phyloP scores from a whole-genome alignment of 2,329 filamentous ascomycete genomes.

The Capronia coronata region DNA sequence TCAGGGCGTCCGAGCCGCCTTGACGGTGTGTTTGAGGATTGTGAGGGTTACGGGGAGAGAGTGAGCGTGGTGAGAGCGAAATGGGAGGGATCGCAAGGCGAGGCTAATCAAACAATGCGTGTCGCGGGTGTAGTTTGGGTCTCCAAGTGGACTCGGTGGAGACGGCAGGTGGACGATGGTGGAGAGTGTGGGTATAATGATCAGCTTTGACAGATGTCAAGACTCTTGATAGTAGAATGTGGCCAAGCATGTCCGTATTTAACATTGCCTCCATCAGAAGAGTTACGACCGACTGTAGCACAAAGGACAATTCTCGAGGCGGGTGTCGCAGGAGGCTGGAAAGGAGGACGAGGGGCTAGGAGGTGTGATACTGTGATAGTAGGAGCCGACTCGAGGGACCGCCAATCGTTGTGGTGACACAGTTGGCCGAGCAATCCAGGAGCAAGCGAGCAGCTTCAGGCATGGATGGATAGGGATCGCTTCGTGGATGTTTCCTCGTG shows the following conservation, averaged over 20 bases:
- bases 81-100: background rate
- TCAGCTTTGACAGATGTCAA: slow-evolving; percentile 13
- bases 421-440: slow-evolving; percentile 23
- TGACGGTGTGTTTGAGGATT: slow-evolving; percentile 19
- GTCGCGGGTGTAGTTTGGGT: slow-evolving; percentile 10
- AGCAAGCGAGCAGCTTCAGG: background rate
- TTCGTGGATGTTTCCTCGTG: background rate
- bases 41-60: too few relatives aligned
- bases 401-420: slow-evolving; percentile 6
- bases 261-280: slow-evolving; percentile 1
- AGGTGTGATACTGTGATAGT: slow-evolving; percentile 1
- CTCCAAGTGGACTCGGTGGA: slow-evolving; percentile 3
- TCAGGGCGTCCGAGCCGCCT: slow-evolving; percentile 9
- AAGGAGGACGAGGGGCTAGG: background rate
- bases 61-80: slow-evolving; percentile 2
- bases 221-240: background rate
- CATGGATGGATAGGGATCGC: background rate
- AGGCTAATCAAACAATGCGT: slow-evolving; percentile 23
- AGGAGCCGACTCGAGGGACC: background rate
- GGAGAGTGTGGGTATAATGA: background rate
- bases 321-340: background rate
- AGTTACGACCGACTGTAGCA: background rate
- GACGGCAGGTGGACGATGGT: slow-evolving; percentile 5
- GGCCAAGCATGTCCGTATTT: slow-evolving; percentile 1
- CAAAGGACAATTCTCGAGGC: background rate